These are phyloP conservation scores for Apostasia ramifera DNA, from an alignment of 106 monocot genomes.

Conservation along the genomic window DNA sequence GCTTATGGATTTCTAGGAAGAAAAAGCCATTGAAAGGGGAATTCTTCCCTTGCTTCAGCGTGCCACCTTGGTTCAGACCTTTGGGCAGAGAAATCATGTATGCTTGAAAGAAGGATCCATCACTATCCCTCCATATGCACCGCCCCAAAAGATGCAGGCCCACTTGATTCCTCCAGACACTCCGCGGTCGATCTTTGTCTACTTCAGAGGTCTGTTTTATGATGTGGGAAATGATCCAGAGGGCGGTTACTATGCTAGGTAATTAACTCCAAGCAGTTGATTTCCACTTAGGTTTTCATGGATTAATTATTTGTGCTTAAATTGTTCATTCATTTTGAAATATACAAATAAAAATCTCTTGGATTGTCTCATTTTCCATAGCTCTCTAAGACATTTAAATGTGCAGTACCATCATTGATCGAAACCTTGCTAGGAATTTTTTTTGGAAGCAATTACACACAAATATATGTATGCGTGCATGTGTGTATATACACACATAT, in stretches of 20 bases:
- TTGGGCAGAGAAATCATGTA: constrained; percentile 58
- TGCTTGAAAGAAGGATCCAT: constrained; percentile 65
- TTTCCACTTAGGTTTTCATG: neutral
- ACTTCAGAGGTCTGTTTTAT: constrained; percentile 60
- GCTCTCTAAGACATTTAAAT: too few species aligned
- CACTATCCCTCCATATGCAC: constrained; percentile 70
- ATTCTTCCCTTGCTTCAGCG: constrained; percentile 28
- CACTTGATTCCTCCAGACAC: constrained; percentile 57
- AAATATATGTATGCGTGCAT: too few species aligned
- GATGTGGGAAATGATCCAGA: constrained; percentile 64
- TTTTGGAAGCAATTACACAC: too few species aligned
- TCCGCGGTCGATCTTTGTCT: constrained; percentile 64
- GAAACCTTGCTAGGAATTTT: too few species aligned
- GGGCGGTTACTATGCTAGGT: constrained; percentile 71
- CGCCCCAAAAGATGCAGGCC: constrained; percentile 67
- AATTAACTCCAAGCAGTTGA: neutral
- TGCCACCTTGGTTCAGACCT: constrained; percentile 60
- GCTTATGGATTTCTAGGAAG: too few species aligned
- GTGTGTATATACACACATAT: too few species aligned
- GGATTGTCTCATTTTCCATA: too few species aligned
- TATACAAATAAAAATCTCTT: too few species aligned
- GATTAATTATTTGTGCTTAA: too few species aligned
- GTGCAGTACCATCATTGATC: too few species aligned
- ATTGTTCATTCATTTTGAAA: too few species aligned
- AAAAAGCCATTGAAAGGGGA: too few species aligned